Percentiles rank a stretch among this genome's conserved stretches.
Conservation (phyloP, 1,284 basidiomycete species). For the Ceratobasidium theobromae region DNA sequence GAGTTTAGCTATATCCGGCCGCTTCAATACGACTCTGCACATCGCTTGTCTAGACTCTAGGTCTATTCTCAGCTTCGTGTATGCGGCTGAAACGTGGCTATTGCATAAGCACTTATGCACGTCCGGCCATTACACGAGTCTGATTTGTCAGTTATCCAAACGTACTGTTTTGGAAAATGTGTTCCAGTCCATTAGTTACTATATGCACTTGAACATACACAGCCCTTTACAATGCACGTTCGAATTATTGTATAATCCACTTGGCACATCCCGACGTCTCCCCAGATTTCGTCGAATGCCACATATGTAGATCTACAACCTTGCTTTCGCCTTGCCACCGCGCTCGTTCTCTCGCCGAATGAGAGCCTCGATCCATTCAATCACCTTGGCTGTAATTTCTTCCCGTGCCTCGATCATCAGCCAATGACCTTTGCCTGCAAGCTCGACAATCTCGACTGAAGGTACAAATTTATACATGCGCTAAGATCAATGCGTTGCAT, state of each 20-base stretch:
- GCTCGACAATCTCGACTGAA: slow-evolving; percentile 51
- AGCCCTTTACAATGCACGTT: too few relatives aligned
- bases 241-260: neutral
- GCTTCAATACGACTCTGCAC: too few relatives aligned
- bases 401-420: slow-evolving; percentile 61
- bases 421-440: slow-evolving; percentile 66
- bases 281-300: neutral
- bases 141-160: too few relatives aligned
- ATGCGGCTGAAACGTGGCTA: too few relatives aligned
- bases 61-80: too few relatives aligned
- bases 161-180: too few relatives aligned
- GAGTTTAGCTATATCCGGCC: too few relatives aligned
- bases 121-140: too few relatives aligned
- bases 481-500: neutral
- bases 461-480: slow-evolving; percentile 53
- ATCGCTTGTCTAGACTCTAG: too few relatives aligned
- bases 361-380: slow-evolving; percentile 50
- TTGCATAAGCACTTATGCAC: too few relatives aligned
- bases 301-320: slow-evolving; percentile 46
- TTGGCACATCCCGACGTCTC: neutral
- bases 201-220: too few relatives aligned
- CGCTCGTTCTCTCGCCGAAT: slow-evolving; percentile 9
- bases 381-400: slow-evolving; percentile 51
- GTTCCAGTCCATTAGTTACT: too few relatives aligned
- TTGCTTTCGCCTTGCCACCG: slow-evolving; percentile 33